Percentiles rank a stretch among this genome's conserved stretches.
Conservation (phyloP, 2,329 filamentous ascomycete species). For the Phialophora expanda region DNA sequence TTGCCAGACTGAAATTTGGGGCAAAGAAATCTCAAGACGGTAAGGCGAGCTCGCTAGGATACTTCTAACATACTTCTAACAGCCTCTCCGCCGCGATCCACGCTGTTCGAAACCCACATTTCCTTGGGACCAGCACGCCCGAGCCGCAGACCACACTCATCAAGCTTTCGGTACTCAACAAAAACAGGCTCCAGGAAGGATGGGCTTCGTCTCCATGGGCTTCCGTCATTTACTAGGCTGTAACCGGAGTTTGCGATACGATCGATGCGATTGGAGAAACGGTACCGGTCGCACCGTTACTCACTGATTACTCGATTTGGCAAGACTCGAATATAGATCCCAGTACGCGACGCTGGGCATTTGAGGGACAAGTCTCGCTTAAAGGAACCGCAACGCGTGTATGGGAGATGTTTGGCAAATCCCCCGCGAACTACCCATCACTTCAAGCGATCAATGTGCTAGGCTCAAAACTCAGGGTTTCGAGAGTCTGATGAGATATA, state of each 20-base stretch:
- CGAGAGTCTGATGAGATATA: background rate
- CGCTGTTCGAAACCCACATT: background rate
- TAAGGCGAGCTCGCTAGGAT: background rate
- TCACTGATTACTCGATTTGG: background rate
- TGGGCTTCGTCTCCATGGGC: background rate
- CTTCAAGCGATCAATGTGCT: background rate
- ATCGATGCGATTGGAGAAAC: conserved; percentile 3
- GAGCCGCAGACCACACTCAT: background rate
- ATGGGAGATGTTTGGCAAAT: background rate
- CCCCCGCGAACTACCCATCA: no score
- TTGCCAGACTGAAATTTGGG: background rate
- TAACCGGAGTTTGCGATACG: conserved; percentile 3
- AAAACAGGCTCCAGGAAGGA: background rate
- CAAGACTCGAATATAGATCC: background rate
- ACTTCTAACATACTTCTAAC: background rate
- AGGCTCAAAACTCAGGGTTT: background rate
- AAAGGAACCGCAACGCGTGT: background rate
- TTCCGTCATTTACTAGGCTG: background rate
- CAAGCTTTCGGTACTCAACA: background rate
- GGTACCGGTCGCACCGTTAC: background rate
- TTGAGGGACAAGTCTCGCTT: background rate
- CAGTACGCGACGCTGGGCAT: background rate
- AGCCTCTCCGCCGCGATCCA: background rate
- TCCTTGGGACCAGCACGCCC: background rate
- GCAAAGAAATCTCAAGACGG: background rate